Evolutionary conservation across 2,329 filamentous ascomycete genomes (phyloP).

Genomic region (Microdochium bolleyi): DNA sequence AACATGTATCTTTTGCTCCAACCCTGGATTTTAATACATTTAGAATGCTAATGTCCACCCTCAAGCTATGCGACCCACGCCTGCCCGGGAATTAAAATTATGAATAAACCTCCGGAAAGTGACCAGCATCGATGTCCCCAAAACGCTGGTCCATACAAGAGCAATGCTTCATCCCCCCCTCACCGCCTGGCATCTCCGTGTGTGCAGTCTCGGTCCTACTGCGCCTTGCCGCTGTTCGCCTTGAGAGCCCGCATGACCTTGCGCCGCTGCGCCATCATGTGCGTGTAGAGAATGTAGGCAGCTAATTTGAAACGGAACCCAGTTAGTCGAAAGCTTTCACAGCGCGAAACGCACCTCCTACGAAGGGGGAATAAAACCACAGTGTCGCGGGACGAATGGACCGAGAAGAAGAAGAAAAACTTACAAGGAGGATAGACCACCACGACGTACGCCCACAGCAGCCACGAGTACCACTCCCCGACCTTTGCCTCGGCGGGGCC

Average conservation of each 20-base stretch:
- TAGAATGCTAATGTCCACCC: no score
- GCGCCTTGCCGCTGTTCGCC: conserved; percentile 9
- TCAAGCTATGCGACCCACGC: no score
- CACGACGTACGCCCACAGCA: conserved; percentile 69
- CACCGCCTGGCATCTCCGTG: conserved; percentile 5
- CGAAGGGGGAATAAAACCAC: conserved; percentile 20
- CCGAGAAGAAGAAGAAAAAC: conserved; percentile 22
- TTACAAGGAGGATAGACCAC: conserved; percentile 73
- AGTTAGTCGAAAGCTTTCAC: neutral
- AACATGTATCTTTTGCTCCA: no score
- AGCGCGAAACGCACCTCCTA: conserved; percentile 1
- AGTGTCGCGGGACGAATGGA: no score
- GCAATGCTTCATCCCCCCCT: no score
- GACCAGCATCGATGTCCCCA: no score
- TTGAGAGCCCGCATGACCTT: conserved; percentile 66
- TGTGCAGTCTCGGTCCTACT: neutral
- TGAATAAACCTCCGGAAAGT: no score
- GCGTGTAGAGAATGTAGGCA: conserved; percentile 78
- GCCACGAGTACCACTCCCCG: conserved; percentile 48
- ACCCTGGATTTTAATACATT: neutral
- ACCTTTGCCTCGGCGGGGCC: conserved; percentile 42
- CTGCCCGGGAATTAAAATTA: no score
- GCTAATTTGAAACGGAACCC: conserved; percentile 31
- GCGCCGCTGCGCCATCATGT: conserved; percentile 87
- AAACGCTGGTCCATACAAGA: no score